Conservation (phyloP, 345 rosid species). For the Sonneratia alba region DNA sequence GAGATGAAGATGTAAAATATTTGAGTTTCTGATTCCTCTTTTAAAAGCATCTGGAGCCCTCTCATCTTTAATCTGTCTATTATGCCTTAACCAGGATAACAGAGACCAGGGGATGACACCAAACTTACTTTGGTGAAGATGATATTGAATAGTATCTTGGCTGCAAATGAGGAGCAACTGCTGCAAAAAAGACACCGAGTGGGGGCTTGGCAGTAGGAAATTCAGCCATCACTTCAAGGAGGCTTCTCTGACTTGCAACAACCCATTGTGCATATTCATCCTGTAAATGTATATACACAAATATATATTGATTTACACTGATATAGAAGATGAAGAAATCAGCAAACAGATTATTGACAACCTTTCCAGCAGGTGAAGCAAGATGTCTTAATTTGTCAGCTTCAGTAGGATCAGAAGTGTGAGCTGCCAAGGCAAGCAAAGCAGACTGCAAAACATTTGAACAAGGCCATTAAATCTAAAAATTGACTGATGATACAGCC, state of each 20-base stretch:
- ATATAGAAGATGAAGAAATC: not conserved
- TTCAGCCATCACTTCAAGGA: slow-evolving; percentile 5
- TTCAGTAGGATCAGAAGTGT: slow-evolving; percentile 77
- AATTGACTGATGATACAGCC: not conserved
- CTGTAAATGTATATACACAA: slow-evolving; percentile 21
- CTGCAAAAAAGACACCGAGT: no score
- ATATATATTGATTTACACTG: no score
- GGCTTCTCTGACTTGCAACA: slow-evolving; percentile 81
- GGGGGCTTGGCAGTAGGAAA: no score
- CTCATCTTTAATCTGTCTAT: not conserved
- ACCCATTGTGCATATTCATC: slow-evolving; percentile 93
- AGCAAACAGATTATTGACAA: slow-evolving; percentile 12
- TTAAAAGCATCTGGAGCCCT: not conserved
- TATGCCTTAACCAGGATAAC: not conserved
- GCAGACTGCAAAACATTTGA: slow-evolving; percentile 46
- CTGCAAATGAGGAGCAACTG: slow-evolving; percentile 59
- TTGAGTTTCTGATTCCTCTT: no score
- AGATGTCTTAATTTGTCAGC: slow-evolving; percentile 46
- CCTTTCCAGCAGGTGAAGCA: slow-evolving; percentile 66
- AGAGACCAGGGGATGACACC: not conserved
- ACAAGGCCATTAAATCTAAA: slow-evolving; percentile 1
- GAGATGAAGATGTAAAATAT: not conserved
- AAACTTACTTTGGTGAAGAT: slow-evolving; percentile 76
- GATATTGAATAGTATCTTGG: slow-evolving; percentile 98
- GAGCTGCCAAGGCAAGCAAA: slow-evolving; percentile 79